Evolutionary conservation across 2,329 filamentous ascomycete genomes (phyloP).

Genomic region (Nigrospora sphaerica): DNA sequence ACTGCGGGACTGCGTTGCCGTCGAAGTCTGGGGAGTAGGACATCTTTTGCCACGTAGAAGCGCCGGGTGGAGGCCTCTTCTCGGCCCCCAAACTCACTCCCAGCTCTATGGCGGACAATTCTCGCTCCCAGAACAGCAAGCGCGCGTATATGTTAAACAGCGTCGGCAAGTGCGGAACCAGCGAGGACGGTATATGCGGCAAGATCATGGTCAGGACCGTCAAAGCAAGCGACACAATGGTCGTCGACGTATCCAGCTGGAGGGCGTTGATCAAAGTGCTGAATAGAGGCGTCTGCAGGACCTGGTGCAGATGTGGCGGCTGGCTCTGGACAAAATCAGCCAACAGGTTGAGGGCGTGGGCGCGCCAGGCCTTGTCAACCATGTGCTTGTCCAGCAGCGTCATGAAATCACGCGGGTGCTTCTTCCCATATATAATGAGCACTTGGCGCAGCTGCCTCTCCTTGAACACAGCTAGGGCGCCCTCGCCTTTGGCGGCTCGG

Average conservation of each 20-base stretch:
- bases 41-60: slow-evolving; percentile 56
- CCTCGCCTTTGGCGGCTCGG: slow-evolving; percentile 24
- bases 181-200: slow-evolving; percentile 69
- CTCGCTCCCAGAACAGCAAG: slow-evolving; percentile 69
- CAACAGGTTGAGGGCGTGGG: slow-evolving; percentile 58
- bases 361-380: slow-evolving; percentile 55
- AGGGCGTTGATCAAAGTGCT: slow-evolving; percentile 65
- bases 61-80: slow-evolving; percentile 17
- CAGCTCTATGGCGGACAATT: slow-evolving; percentile 33
- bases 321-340: slow-evolving; percentile 68
- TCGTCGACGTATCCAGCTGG: slow-evolving; percentile 70
- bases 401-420: slow-evolving; percentile 66
- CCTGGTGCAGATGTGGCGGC: slow-evolving; percentile 70
- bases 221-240: slow-evolving; percentile 67
- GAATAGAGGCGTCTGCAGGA: slow-evolving; percentile 66
- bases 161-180: slow-evolving; percentile 61
- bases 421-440: slow-evolving; percentile 58
- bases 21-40: slow-evolving; percentile 55
- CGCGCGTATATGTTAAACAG: slow-evolving; percentile 79
- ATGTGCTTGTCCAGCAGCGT: slow-evolving; percentile 58
- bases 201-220: slow-evolving; percentile 75
- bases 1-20: slow-evolving; percentile 55
- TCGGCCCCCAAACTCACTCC: slow-evolving; percentile 31
- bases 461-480: slow-evolving; percentile 32
- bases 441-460: slow-evolving; percentile 43